Evolutionary conservation across 208 protist genomes (phyloP).

Genomic region (Acanthamoeba lugdunensis): DNA sequence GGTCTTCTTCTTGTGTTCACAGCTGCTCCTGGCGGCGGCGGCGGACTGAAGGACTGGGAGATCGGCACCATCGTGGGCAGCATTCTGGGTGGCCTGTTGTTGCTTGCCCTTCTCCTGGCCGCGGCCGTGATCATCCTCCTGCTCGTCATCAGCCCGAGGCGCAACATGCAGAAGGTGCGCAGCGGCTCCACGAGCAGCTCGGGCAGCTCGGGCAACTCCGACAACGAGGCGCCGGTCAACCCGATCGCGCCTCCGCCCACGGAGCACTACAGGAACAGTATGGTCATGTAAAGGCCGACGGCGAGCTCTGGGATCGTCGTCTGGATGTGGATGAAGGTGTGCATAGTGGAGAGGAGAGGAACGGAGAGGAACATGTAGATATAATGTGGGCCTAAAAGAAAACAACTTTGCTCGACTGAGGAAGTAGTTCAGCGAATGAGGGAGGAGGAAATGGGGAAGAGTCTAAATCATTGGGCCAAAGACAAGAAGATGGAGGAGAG

Average conservation of each 20-base stretch:
- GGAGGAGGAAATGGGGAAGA: too few relatives aligned
- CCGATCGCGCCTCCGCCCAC: conserved; percentile 35
- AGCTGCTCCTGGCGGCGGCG: not conserved
- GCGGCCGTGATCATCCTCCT: conserved; percentile 4
- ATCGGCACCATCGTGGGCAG: conserved; percentile 37
- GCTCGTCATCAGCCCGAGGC: conserved; percentile 32
- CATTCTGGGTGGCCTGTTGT: conserved; percentile 20
- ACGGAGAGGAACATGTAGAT: too few relatives aligned
- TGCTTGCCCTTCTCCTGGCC: not conserved
- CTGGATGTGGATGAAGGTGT: not conserved
- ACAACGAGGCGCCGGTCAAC: conserved; percentile 23
- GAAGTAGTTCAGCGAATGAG: too few relatives aligned
- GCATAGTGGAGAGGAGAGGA: not conserved
- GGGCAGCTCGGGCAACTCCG: not conserved
- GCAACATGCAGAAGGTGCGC: conserved; percentile 41
- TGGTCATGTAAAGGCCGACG: not conserved
- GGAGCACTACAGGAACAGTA: not conserved
- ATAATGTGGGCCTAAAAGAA: too few relatives aligned
- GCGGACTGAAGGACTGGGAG: conserved; percentile 6
- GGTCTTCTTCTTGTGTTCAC: not conserved
- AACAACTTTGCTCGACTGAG: too few relatives aligned
- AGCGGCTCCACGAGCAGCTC: not conserved
- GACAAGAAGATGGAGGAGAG: not conserved
- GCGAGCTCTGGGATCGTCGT: too few relatives aligned
- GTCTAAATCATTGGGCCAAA: too few relatives aligned